Base-by-base conservation (phyloP, 202 grass and related monocot species). In the Setaria viridis region DNA sequence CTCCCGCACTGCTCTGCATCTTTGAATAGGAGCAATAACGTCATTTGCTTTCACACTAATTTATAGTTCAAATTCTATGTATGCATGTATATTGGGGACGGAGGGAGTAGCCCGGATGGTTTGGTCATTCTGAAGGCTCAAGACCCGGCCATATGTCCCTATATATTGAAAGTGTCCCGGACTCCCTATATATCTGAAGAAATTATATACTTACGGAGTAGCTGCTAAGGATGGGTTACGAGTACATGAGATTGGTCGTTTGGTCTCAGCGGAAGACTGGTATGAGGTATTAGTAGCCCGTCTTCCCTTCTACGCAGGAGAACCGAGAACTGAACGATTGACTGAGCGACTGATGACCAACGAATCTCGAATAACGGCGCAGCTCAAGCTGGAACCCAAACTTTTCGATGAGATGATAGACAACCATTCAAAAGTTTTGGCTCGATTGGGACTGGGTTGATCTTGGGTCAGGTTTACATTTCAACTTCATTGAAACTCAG, bases 371-470 rank as follows among this genome's bases (percentile, higher is more conserved):
- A 66, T 21, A 74, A 74, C 63, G 9, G 55, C 54, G 33, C 32
- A 54, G 43, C 57, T 11, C 46, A 46, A 16, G 20, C 34, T n/a
- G 33, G 32, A 54, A 39, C 3, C 7, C 30, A 48, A 20, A 59
- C 16, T 32, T 29, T 65, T 19, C 5, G 6, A 46, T 29, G 59
- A 74, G 0, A 29, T 1, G 59, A 59, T 19, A 11, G 33, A 8
- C 17, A 74, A 14, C 12, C 63, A 21, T 75, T 81, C 49, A 75
- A 67, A 58, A 80, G 7, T 74, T 81, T 45, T 81, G 54, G 66
- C 49, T 47, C 6, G 11, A 73, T 11, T 10, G 19, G 19, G 76
- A 43, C 12, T 68, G 62, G 30, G 15, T 41, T 41, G 47, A 53
- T 67, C 45, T 2, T 16, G n/a, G 34, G 48, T 81, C 4, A 34